Base-by-base conservation (phyloP, 192 early-diverging fungal genomes). In the Coemansia sp. region DNA sequence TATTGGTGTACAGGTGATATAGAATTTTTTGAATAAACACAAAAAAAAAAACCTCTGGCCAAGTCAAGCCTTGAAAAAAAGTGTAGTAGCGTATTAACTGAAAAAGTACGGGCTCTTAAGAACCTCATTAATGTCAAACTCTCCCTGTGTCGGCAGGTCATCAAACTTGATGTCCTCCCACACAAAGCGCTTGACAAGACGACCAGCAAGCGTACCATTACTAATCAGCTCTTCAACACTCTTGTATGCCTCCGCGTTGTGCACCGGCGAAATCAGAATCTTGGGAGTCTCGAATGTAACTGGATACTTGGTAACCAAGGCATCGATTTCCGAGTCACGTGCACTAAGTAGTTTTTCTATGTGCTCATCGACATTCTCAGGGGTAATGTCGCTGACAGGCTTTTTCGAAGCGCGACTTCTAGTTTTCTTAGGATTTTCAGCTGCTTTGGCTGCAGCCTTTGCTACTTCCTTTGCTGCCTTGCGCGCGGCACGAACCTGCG, bases 101-200 rank as follows among this genome's bases (percentile, higher is more conserved):
- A 98, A 98, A 66, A 98, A 98, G 78, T 97, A 98, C 19, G 80
- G 82, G 51, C 91, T 93, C 14, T 91, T 80, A 64, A 84, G 85
- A 2, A 98, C 94, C 66, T 86, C 73, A 33, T 84, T 67, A 36
- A 98, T 85, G 75, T 96, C 87, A 83, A 98, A 94, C 22, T 90
- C 85, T 57, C 96, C 96, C 50, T 87, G 85, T 17, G 78, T 71
- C 0, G 96, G 96, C 63, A 98, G 68, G 14, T 87, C 85, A 4
- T 87, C 83, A 70, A 96, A 92, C 36, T 76, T 85, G 42, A 98
- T 66, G 39, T 74, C 73, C 1, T 76, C 78, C 85, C 87, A 91
- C 54, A 54, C 30, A 52, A 70, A 60, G 22, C 72, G 68, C 51
- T 74, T 61, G 6, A 55, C 31, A 19, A 78, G 63, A 0, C 56